Evolutionary conservation across 2,329 filamentous ascomycete species (phyloP).

Genomic region (Cordyceps farinosa): DNA sequence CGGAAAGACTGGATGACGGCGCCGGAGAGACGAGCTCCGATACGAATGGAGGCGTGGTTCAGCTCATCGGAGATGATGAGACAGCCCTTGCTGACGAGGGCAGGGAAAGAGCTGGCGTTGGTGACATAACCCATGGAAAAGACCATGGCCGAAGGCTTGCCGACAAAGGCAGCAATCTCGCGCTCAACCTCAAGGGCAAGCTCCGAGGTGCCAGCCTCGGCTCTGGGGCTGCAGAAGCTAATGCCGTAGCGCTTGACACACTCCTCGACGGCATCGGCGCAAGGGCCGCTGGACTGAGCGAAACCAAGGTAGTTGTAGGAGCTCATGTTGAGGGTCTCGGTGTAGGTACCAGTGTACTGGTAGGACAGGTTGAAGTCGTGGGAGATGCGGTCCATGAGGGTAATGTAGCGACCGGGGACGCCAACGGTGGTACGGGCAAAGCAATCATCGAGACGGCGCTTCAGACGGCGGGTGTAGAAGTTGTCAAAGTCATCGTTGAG

Average conservation of each 20-base stretch:
- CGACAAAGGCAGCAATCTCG: conserved; percentile 84
- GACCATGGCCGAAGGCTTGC: conserved; percentile 91
- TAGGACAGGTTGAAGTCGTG: conserved; percentile 91
- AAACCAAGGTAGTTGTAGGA: conserved; percentile 99
- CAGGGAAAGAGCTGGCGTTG: conserved; percentile 89
- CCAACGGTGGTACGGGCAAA: conserved; percentile 90
- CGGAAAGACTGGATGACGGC: conserved; percentile 96
- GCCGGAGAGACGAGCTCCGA: conserved; percentile 88
- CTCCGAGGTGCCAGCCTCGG: conserved; percentile 82
- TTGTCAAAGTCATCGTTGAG: conserved; percentile 98
- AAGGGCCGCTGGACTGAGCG: conserved; percentile 94
- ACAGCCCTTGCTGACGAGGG: conserved; percentile 86
- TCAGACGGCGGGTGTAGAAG: conserved; percentile 90
- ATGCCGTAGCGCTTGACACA: conserved; percentile 82
- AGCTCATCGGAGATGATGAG: conserved; percentile 95
- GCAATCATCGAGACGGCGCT: conserved; percentile 93
- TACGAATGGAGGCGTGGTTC: conserved; percentile 96
- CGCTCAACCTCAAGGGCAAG: conserved; percentile 85
- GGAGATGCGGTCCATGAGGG: conserved; percentile 83
- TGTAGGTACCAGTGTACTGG: conserved; percentile 82
- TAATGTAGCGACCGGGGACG: conserved; percentile 91
- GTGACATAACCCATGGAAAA: conserved; percentile 99
- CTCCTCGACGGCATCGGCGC: conserved; percentile 88
- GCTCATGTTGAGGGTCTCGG: conserved; percentile 96
- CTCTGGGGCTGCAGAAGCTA: conserved; percentile 74